Conservation (phyloP, 176 grass and related monocot genomes). For the Zoysia pacifica region DNA sequence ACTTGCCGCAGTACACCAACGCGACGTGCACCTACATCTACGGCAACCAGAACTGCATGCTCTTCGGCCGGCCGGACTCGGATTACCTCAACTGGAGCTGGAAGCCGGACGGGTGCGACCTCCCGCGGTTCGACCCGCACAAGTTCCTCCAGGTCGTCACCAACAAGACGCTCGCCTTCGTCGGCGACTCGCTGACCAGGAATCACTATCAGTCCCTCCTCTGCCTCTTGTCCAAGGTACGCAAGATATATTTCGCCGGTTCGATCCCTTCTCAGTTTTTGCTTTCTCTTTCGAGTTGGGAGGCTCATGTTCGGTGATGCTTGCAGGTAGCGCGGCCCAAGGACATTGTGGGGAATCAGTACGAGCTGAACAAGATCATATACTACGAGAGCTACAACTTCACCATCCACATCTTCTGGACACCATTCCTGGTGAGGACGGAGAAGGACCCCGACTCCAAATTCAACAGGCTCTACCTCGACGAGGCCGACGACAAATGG, state of each 20-base stretch:
- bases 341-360: slow-evolving; percentile 15
- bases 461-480: slow-evolving; percentile 60
- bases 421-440: slow-evolving; percentile 63
- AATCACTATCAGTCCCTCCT: slow-evolving; percentile 58
- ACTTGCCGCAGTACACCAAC: slow-evolving; percentile 57
- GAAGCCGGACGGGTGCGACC: slow-evolving; percentile 50
- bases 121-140: slow-evolving; percentile 46
- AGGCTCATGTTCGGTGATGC: not conserved
- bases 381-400: slow-evolving; percentile 52
- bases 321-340: slow-evolving; percentile 38
- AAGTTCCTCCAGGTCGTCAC: slow-evolving; percentile 47
- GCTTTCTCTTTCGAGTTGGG: not conserved
- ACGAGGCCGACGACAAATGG: slow-evolving; percentile 63
- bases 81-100: slow-evolving; percentile 59
- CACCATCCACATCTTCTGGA: slow-evolving; percentile 66
- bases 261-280: not conserved
- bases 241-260: not conserved
- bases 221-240: slow-evolving; percentile 53
- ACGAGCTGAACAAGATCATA: slow-evolving; percentile 30
- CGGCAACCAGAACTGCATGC: slow-evolving; percentile 58
- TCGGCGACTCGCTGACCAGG: slow-evolving; percentile 55
- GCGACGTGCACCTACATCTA: slow-evolving; percentile 51
- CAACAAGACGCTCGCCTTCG: slow-evolving; percentile 53
- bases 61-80: slow-evolving; percentile 48
- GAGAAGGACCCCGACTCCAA: slow-evolving; percentile 29